Percentiles rank a stretch among this genome's conserved stretches.
These are phyloP conservation scores for Dillenia suffruticosa DNA, from an alignment of 164 flowering plant species.

Conservation along the genomic window DNA sequence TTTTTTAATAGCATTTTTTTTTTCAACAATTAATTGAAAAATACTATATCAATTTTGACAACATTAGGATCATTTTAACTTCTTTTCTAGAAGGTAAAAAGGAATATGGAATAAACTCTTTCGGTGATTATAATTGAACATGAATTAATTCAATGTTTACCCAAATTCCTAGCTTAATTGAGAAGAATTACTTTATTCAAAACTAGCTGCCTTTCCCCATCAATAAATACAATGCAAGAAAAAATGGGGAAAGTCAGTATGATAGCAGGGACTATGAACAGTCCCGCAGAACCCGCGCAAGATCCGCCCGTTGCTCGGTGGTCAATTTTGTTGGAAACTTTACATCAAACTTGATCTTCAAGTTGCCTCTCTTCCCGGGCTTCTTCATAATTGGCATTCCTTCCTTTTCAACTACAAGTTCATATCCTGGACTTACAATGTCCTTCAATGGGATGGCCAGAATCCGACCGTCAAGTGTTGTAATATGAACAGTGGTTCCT, in stretches of 20 bases:
- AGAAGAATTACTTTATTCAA: no score
- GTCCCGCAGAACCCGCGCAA: slow-evolving; percentile 26
- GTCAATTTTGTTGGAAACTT: slow-evolving; percentile 36
- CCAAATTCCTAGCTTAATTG: no score
- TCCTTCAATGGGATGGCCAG: slow-evolving; percentile 42
- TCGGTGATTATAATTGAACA: no score
- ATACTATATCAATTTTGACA: no score
- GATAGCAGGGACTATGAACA: neutral
- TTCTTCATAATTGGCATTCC: slow-evolving; percentile 61
- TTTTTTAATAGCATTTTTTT: no score
- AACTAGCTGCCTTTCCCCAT: no score
- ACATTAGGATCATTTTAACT: no score
- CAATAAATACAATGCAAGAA: no score
- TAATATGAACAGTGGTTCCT: slow-evolving; percentile 45
- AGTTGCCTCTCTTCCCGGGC: slow-evolving; percentile 41
- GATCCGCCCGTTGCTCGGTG: slow-evolving; percentile 27
- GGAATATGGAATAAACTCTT: no score
- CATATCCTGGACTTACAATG: slow-evolving; percentile 52
- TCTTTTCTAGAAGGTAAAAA: no score
- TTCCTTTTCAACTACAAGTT: slow-evolving; percentile 44
- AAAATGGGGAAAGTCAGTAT: neutral
- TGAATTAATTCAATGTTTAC: no score
- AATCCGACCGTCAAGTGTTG: slow-evolving; percentile 55
- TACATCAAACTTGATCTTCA: slow-evolving; percentile 37
- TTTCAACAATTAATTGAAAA: no score